Conservation (phyloP, 2,329 filamentous ascomycete genomes). For the Botrytis hyacinthi region DNA sequence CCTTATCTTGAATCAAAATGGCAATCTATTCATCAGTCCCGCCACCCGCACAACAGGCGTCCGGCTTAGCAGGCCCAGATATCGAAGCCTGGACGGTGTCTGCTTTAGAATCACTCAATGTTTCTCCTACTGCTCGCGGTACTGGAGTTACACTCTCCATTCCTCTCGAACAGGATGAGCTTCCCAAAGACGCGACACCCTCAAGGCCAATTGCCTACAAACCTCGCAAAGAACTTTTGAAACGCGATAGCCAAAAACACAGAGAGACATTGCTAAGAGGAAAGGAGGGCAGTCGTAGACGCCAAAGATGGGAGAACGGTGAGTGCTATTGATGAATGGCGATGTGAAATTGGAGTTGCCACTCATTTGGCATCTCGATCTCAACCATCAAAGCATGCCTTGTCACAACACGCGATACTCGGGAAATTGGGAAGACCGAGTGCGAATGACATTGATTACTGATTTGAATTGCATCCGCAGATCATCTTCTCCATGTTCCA, state of each 20-base stretch:
- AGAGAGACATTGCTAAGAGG: slow-evolving; percentile 65
- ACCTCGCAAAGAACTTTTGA: slow-evolving; percentile 40
- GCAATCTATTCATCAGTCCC: slow-evolving; percentile 55
- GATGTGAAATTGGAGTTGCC: not conserved
- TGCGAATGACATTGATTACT: slow-evolving; percentile 11
- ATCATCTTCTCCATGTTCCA: slow-evolving; percentile 82
- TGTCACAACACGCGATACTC: slow-evolving; percentile 23
- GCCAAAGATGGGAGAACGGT: slow-evolving; percentile 96
- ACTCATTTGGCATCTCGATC: not conserved
- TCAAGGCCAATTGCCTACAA: slow-evolving; percentile 36
- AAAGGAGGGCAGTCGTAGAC: slow-evolving; percentile 82
- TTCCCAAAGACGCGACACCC: slow-evolving; percentile 27
- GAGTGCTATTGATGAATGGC: slow-evolving; percentile 35
- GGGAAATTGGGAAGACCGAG: slow-evolving; percentile 20
- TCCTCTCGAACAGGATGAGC: slow-evolving; percentile 61
- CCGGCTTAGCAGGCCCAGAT: slow-evolving; percentile 45
- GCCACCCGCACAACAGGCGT: slow-evolving; percentile 44
- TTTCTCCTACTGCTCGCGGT: slow-evolving; percentile 56
- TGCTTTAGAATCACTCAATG: slow-evolving; percentile 54
- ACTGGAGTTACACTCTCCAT: slow-evolving; percentile 68
- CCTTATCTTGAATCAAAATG: slow-evolving; percentile 40
- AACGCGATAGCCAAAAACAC: slow-evolving; percentile 58
- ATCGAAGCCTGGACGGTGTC: slow-evolving; percentile 67
- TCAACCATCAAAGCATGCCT: slow-evolving; percentile 5
- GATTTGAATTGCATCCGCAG: slow-evolving; percentile 46